A percentile compares a stretch with the other conserved stretches of the same genome.
Conservation (phyloP, 1,284 basidiomycete species). For the Phellinidium pouzarii region DNA sequence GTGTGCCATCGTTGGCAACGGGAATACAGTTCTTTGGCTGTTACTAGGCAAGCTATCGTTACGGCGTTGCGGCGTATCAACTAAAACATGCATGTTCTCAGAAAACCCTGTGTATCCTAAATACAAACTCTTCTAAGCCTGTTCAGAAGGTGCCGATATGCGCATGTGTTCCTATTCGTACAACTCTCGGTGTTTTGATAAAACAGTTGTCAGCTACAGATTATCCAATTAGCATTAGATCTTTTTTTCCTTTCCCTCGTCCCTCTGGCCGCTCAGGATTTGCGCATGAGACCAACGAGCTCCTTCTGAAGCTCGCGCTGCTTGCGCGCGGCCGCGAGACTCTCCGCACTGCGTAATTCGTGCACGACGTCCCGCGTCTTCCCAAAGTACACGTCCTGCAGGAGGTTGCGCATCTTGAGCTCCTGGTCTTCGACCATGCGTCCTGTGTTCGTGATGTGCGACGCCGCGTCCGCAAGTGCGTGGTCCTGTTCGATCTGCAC, state of each 20-base stretch:
- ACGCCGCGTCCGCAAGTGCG: constrained; percentile 67
- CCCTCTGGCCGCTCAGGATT: constrained; percentile 30
- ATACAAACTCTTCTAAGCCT: too few species aligned
- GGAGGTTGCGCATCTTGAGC: constrained; percentile 93
- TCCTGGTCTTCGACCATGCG: constrained; percentile 98
- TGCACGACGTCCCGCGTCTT: constrained; percentile 95
- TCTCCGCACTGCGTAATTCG: constrained; percentile 82
- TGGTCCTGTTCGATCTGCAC: constrained; percentile 80
- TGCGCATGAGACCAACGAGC: constrained; percentile 84
- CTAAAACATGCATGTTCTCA: too few species aligned
- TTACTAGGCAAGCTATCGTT: too few species aligned
- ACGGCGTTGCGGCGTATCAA: too few species aligned
- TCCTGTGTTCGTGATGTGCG: constrained; percentile 91
- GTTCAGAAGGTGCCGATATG: too few species aligned
- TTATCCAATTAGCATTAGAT: too few species aligned
- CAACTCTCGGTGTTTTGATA: too few species aligned
- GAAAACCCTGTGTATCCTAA: too few species aligned
- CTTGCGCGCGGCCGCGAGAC: constrained; percentile 75
- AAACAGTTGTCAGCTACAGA: too few species aligned
- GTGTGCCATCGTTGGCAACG: too few species aligned
- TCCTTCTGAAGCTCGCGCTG: constrained; percentile 90
- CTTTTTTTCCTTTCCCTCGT: neutral
- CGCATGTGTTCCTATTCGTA: too few species aligned
- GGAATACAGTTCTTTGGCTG: too few species aligned
- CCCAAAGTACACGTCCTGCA: constrained; percentile 97